phyloP scores from a whole-genome alignment of 176 grass and related monocot genomes.

The Phoenix dactylifera region DNA sequence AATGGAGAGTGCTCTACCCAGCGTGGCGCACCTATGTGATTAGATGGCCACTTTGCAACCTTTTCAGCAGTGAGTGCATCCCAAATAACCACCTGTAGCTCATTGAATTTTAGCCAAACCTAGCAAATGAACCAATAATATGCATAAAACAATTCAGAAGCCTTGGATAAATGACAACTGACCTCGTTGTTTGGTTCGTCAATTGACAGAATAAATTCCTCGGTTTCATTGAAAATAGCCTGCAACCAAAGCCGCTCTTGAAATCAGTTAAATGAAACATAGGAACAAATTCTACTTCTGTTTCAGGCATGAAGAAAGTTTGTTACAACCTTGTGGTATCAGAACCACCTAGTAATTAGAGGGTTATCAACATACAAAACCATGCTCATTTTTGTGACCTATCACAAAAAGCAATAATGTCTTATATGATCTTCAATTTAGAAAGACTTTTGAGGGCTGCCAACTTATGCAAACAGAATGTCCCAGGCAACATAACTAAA shows the following conservation, averaged over 20 bases:
- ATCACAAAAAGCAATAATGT: no score
- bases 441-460: no score
- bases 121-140: constrained; percentile 2
- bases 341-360: no score
- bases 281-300: no score
- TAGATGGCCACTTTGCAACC: constrained; percentile 61
- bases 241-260: constrained; percentile 8
- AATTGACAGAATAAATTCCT: constrained; percentile 76
- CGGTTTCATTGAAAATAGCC: constrained; percentile 77
- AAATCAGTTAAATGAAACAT: no score
- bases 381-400: no score
- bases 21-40: constrained; percentile 54
- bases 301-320: no score
- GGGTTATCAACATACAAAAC: no score
- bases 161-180: constrained; percentile 8
- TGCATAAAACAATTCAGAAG: neutral
- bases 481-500: no score
- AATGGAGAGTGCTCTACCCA: constrained; percentile 76
- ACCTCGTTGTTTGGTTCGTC: constrained; percentile 87
- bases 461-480: no score
- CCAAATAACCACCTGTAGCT: constrained; percentile 71
- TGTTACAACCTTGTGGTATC: no score
- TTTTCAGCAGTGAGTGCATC: constrained; percentile 70
- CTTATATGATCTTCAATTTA: no score
- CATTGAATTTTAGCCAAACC: neutral